Evolutionary conservation across 2,329 filamentous ascomycete genomes (phyloP), one percentile per base, ranked within the genome.

Genomic region (Aspergillus spinulosporus): DNA sequence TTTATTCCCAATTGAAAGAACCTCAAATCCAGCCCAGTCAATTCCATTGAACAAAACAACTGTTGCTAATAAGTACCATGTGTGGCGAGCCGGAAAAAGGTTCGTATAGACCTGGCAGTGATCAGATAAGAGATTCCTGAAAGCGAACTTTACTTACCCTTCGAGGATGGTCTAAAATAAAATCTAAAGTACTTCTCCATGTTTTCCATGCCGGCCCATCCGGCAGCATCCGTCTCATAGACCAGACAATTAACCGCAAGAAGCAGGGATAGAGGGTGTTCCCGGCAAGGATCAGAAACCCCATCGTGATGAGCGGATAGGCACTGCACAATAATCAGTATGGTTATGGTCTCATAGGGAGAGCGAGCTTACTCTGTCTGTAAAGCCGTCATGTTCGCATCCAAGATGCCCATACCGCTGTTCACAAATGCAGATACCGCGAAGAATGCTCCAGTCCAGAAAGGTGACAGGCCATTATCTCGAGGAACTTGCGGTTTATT

Each of bases 261-360:
- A 88, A 83, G 50, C 86, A 76, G 0, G 86, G 86, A 63, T 86
- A 88, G 0, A 84, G 82, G 3, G 86, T 88, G 47, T 88, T 87
- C 3, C 86, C 86, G 0, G 85, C 85, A 4, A 88, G 74, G 50
- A 87, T 82, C 59, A 88, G 70, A 8, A 82, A 62, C 3, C 81
- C 82, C 76, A 86, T 75, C 1, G 74, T 74, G 11, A 80, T 61
- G 3, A 80, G 66, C 1, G 75, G 66, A 29, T 76, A 77, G 0
- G 71, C 64, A 50, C 73, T 21, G 21, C 21, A 21, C 21, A 21
- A 21, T 21, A 8, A 45, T 54, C 4, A 49, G 37, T 48, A 54
- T 29, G 5, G 21, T 21, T 21, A 5, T 15, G 11, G 15, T 45
- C 11, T 8, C 3, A 12, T 6, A 5, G 14, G 29, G 3, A 12